Conservation (phyloP, 1,284 basidiomycete genomes). For the Austroboletus novae-zelandiae region DNA sequence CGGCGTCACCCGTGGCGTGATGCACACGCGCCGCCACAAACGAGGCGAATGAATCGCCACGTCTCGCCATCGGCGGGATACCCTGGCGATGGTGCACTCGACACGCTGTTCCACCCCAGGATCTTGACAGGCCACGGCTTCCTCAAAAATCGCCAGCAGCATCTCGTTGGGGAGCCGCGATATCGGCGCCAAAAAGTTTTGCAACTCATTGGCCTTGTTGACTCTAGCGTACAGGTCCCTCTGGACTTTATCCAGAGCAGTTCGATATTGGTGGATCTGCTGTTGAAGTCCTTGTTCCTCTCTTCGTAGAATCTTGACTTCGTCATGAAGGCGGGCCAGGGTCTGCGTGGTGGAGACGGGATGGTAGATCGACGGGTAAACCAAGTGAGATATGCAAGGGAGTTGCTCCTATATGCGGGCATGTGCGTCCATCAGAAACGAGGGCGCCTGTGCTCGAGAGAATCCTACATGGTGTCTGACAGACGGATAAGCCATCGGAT, state of each 20-base stretch:
- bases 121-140: slow-evolving; percentile 27
- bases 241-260: slow-evolving; percentile 21
- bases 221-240: slow-evolving; percentile 11
- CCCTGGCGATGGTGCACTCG: slow-evolving; percentile 28
- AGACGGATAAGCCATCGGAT: slow-evolving; percentile 11
- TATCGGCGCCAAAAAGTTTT: slow-evolving; percentile 28
- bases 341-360: slow-evolving; percentile 18
- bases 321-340: slow-evolving; percentile 17
- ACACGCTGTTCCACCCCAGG: slow-evolving; percentile 14
- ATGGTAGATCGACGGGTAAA: slow-evolving; percentile 14
- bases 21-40: slow-evolving; percentile 26
- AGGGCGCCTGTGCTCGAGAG: neutral
- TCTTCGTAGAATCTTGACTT: slow-evolving; percentile 20
- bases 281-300: slow-evolving; percentile 14
- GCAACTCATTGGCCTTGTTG: slow-evolving; percentile 31
- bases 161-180: slow-evolving; percentile 32
- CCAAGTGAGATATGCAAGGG: neutral
- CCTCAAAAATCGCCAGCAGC: slow-evolving; percentile 30
- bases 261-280: slow-evolving; percentile 16
- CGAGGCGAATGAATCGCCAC: slow-evolving; percentile 27
- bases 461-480: slow-evolving; percentile 22
- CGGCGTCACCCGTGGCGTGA: slow-evolving; percentile 22
- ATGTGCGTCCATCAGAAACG: slow-evolving; percentile 9
- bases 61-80: slow-evolving; percentile 31
- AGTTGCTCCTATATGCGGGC: slow-evolving; percentile 14